A percentile compares a stretch with the other conserved stretches of the same genome.
These are phyloP conservation scores for Yamadazyma songkhlaensis DNA, from an alignment of 1,139 yeast genomes.

Conservation along the genomic window DNA sequence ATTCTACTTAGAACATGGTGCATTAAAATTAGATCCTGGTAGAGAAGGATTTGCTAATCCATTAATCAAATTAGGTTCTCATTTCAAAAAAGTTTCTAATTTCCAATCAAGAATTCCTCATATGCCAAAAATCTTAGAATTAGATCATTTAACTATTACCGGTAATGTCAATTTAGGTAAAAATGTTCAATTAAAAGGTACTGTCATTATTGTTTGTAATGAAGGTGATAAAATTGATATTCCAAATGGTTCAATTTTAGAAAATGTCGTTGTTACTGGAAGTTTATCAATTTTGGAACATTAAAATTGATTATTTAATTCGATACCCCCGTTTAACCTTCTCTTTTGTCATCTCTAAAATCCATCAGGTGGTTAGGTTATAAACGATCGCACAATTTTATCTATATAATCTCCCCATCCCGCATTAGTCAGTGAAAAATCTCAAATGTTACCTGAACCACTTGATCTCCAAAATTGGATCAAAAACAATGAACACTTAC, in stretches of 20 bases:
- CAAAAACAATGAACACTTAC: constrained; percentile 65
- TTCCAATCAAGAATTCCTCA: constrained; percentile 90
- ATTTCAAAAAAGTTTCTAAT: constrained; percentile 91
- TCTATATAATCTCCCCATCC: too few species aligned
- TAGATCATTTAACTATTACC: constrained; percentile 95
- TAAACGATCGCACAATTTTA: too few species aligned
- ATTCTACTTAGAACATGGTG: constrained; percentile 89
- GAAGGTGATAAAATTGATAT: constrained; percentile 96
- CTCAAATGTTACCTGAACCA: constrained; percentile 56
- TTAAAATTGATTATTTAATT: constrained; percentile 23
- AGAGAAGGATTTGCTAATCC: constrained; percentile 91
- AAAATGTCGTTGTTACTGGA: constrained; percentile 96
- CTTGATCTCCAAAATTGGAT: constrained; percentile 81
- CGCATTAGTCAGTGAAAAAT: neutral
- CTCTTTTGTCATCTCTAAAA: too few species aligned
- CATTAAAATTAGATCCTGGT: constrained; percentile 75
- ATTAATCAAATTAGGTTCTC: constrained; percentile 91
- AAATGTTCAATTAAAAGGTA: constrained; percentile 88
- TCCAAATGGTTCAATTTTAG: constrained; percentile 93
- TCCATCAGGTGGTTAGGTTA: too few species aligned
- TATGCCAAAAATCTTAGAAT: constrained; percentile 93
- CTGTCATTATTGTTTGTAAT: constrained; percentile 95
- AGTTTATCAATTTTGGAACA: constrained; percentile 94
- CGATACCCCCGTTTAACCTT: too few species aligned
- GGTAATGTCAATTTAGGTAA: constrained; percentile 94